Percentiles rank a stretch among this genome's conserved stretches.
These are phyloP conservation scores for Trichothecium roseum DNA, from an alignment of 2,329 filamentous ascomycete genomes.

Conservation along the genomic window DNA sequence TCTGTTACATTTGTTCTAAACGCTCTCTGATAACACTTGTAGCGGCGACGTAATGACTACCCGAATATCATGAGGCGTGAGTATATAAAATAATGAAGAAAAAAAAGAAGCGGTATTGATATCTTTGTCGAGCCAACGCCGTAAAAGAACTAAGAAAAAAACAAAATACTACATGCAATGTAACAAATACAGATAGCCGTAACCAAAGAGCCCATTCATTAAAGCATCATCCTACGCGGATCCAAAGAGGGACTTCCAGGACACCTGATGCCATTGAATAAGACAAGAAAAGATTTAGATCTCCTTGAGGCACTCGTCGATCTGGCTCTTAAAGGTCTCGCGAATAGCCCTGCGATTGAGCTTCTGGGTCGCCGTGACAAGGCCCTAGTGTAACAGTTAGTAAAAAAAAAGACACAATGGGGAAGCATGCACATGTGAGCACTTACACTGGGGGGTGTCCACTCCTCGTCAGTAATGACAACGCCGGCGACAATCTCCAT, in stretches of 20 bases:
- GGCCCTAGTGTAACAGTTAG: slow-evolving; percentile 27
- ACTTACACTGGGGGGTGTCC: slow-evolving; percentile 77
- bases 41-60: too few relatives aligned
- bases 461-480: slow-evolving; percentile 75
- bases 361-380: slow-evolving; percentile 53
- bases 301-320: slow-evolving; percentile 29
- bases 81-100: not conserved
- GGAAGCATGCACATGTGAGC: not conserved
- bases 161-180: slow-evolving; percentile 1
- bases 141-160: not conserved
- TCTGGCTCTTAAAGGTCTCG: slow-evolving; percentile 40
- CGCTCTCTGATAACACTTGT: too few relatives aligned
- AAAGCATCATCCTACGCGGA: not conserved
- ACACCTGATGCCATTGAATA: not conserved
- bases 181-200: not conserved
- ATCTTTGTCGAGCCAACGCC: slow-evolving; percentile 3
- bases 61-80: too few relatives aligned
- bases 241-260: too few relatives aligned
- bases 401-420: not conserved
- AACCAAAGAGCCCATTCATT: not conserved
- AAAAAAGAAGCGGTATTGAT: not conserved
- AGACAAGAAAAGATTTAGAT: slow-evolving; percentile 6
- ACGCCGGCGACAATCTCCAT: slow-evolving; percentile 71
- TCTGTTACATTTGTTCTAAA: too few relatives aligned
- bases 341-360: slow-evolving; percentile 43